Evolutionary conservation across 2,329 filamentous ascomycete species (phyloP).

Genomic region (Ascochyta rabiei): DNA sequence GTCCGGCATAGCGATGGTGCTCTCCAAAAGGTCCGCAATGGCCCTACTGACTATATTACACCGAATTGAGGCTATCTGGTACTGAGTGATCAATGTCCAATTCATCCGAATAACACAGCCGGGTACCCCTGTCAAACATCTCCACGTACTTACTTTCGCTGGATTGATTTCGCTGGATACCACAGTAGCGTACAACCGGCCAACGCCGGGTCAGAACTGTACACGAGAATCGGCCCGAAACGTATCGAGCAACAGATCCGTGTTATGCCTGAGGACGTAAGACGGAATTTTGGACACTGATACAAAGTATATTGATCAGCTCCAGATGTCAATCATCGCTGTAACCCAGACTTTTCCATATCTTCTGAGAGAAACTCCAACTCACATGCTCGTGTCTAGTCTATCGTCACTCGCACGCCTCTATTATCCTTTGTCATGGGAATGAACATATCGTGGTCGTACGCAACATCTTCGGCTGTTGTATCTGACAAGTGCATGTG

Average conservation of each 20-base stretch:
- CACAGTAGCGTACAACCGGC: too few species aligned
- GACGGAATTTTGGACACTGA: neutral
- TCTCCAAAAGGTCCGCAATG: too few species aligned
- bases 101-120: too few species aligned
- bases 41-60: too few species aligned
- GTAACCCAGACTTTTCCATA: neutral
- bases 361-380: too few species aligned
- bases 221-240: neutral
- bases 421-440: slow-evolving; percentile 33
- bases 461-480: slow-evolving; percentile 27
- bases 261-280: neutral
- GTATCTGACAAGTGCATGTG: slow-evolving; percentile 33
- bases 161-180: too few species aligned
- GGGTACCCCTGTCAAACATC: too few species aligned
- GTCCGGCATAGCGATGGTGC: too few species aligned
- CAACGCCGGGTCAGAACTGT: slow-evolving; percentile 2
- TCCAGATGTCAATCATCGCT: neutral
- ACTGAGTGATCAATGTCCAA: too few species aligned
- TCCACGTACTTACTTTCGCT: too few species aligned
- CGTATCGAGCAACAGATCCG: neutral
- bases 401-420: slow-evolving; percentile 30
- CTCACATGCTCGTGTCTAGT: neutral
- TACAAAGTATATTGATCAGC: neutral
- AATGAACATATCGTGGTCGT: slow-evolving; percentile 37
- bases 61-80: too few species aligned